Evolutionary conservation across 176 grass and related monocot genomes (phyloP).

Genomic region (Saccharum spontaneum): DNA sequence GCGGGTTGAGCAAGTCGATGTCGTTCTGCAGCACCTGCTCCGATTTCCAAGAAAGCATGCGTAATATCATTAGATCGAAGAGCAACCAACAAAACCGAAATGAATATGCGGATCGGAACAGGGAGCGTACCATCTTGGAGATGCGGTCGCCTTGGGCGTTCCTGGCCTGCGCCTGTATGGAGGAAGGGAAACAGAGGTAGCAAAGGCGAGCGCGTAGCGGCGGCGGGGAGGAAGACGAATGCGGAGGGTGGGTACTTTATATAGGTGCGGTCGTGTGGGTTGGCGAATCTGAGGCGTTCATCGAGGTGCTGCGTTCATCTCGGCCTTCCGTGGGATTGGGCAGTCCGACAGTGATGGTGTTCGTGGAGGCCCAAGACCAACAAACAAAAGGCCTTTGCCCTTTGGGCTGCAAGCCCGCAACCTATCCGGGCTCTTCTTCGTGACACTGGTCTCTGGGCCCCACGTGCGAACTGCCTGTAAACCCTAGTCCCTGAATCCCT

Average conservation of each 20-base stretch:
- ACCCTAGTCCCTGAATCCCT: slow-evolving; percentile 33
- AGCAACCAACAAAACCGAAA: background rate
- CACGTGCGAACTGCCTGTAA: slow-evolving; percentile 7
- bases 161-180: background rate
- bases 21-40: slow-evolving; percentile 74
- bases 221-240: background rate
- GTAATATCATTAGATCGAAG: background rate
- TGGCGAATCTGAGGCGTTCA: slow-evolving; percentile 15
- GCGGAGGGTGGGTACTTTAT: background rate
- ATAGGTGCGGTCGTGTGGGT: background rate
- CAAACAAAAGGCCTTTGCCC: background rate
- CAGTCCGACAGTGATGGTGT: background rate
- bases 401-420: background rate
- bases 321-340: background rate
- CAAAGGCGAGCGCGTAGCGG: background rate
- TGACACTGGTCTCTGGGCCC: slow-evolving; percentile 1
- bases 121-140: slow-evolving; percentile 21
- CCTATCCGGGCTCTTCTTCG: background rate
- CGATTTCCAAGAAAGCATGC: background rate
- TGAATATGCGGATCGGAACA: background rate
- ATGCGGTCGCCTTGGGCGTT: background rate
- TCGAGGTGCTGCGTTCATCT: background rate
- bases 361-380: background rate
- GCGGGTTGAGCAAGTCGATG: slow-evolving; percentile 87
- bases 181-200: background rate